phyloP scores from a whole-genome alignment of 2,329 filamentous ascomycete species.

The Nothophoma quercina region DNA sequence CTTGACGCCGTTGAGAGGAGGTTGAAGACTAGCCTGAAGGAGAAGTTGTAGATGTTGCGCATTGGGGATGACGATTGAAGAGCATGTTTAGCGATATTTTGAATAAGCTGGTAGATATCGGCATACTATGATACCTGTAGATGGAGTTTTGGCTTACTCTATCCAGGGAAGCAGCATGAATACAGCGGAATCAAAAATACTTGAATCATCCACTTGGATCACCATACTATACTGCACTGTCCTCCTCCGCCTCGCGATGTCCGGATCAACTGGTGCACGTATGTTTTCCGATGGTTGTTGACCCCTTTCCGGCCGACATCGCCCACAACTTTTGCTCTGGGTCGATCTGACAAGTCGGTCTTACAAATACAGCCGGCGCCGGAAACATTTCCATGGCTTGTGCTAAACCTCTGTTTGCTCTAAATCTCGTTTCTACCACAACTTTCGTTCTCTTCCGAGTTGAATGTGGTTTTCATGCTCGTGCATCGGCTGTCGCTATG shows the following conservation, averaged over 20 bases:
- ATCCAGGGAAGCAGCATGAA: constrained; percentile 16
- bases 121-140: constrained; percentile 25
- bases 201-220: neutral
- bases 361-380: too few species aligned
- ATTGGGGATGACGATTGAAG: constrained; percentile 4
- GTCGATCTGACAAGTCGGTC: too few species aligned
- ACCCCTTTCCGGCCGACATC: too few species aligned
- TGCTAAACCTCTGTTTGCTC: too few species aligned
- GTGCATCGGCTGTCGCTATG: constrained; percentile 28
- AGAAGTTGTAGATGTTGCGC: constrained; percentile 68
- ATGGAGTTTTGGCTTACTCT: constrained; percentile 25
- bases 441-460: too few species aligned
- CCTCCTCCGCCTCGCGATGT: too few species aligned
- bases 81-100: constrained; percentile 13
- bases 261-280: too few species aligned
- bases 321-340: too few species aligned
- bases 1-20: constrained; percentile 89
- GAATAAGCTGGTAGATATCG: constrained; percentile 24
- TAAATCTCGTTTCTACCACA: too few species aligned
- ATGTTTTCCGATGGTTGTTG: too few species aligned
- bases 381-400: too few species aligned
- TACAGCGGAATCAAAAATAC: constrained; percentile 20
- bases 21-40: constrained; percentile 80
- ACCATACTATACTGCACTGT: too few species aligned
- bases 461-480: constrained; percentile 4